phyloP scores from a whole-genome alignment of 2,329 filamentous ascomycete species.

The Beauveria bassiana region DNA sequence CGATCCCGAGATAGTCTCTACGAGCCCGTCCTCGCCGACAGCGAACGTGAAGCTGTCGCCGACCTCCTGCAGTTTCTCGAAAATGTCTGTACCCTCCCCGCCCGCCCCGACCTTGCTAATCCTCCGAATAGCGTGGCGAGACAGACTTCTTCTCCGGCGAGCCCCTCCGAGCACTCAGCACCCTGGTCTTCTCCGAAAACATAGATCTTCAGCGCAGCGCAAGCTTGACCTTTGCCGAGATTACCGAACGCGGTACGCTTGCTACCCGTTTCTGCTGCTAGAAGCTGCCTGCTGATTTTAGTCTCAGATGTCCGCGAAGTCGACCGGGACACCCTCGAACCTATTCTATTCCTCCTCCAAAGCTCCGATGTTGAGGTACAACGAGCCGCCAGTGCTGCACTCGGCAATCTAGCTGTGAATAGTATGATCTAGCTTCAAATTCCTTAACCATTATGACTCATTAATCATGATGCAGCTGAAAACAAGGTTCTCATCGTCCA shows the following conservation, averaged over 20 bases:
- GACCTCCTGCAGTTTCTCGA: slow-evolving; percentile 93
- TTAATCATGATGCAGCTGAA: slow-evolving; percentile 58
- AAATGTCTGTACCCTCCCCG: slow-evolving; percentile 56
- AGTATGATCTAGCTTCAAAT: slow-evolving; percentile 50
- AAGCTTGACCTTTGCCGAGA: slow-evolving; percentile 96
- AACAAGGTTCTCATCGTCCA: slow-evolving; percentile 97
- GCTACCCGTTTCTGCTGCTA: slow-evolving; percentile 7
- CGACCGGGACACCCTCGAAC: slow-evolving; percentile 87
- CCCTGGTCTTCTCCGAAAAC: slow-evolving; percentile 96
- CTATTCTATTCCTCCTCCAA: slow-evolving; percentile 89
- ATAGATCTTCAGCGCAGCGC: slow-evolving; percentile 96
- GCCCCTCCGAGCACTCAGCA: slow-evolving; percentile 86
- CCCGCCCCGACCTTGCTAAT: slow-evolving; percentile 1
- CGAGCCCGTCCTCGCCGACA: slow-evolving; percentile 85
- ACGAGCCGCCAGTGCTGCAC: slow-evolving; percentile 86
- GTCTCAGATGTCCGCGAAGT: slow-evolving; percentile 86
- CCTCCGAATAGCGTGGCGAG: slow-evolving; percentile 66
- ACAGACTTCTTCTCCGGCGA: slow-evolving; percentile 98
- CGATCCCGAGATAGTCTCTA: slow-evolving; percentile 75
- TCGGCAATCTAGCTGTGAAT: slow-evolving; percentile 95
- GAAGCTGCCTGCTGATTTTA: slow-evolving; percentile 13
- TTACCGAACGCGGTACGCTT: slow-evolving; percentile 84
- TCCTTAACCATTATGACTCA: slow-evolving; percentile 24
- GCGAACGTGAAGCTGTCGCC: slow-evolving; percentile 92
- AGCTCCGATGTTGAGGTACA: slow-evolving; percentile 97